Evolutionary conservation across 1,284 basidiomycete species (phyloP).

Genomic region (Trichosporon ovoides): DNA sequence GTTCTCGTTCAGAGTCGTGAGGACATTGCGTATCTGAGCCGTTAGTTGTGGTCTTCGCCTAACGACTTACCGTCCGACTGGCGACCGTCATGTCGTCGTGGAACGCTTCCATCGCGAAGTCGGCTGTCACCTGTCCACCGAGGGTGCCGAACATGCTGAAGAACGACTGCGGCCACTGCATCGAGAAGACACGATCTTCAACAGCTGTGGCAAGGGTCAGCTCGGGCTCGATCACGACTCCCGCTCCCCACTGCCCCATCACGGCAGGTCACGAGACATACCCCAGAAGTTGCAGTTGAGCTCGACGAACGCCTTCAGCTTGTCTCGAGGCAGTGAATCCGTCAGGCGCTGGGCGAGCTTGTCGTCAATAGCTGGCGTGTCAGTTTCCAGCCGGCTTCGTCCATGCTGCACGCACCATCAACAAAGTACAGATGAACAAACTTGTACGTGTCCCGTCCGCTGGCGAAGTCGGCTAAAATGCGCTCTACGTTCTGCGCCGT

Average conservation of each 20-base stretch:
- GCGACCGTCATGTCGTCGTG: slow-evolving; percentile 76
- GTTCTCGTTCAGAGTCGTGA: slow-evolving; percentile 87
- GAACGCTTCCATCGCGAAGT: slow-evolving; percentile 60
- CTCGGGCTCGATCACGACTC: background rate
- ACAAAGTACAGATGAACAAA: slow-evolving; percentile 91
- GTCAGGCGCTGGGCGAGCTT: slow-evolving; percentile 67
- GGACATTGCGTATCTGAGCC: slow-evolving; percentile 75
- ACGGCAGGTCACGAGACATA: slow-evolving; percentile 43
- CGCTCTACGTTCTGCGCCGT: slow-evolving; percentile 90
- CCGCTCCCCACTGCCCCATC: background rate
- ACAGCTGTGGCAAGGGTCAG: slow-evolving; percentile 54
- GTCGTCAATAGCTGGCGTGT: slow-evolving; percentile 53
- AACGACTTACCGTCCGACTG: slow-evolving; percentile 45
- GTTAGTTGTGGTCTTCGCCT: slow-evolving; percentile 15
- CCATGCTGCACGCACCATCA: slow-evolving; percentile 60
- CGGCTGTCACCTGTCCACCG: slow-evolving; percentile 59
- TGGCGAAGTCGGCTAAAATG: slow-evolving; percentile 76
- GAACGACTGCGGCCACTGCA: slow-evolving; percentile 70
- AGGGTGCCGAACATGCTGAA: slow-evolving; percentile 81
- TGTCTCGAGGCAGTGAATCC: slow-evolving; percentile 39
- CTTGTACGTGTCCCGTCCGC: slow-evolving; percentile 66
- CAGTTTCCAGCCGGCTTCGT: background rate
- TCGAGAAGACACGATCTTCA: slow-evolving; percentile 76
- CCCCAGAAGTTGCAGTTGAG: slow-evolving; percentile 86
- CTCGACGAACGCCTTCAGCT: slow-evolving; percentile 67